Evolutionary conservation across 352 stramenopile species (phyloP).

Genomic region (Globisporangium abappressorium): DNA sequence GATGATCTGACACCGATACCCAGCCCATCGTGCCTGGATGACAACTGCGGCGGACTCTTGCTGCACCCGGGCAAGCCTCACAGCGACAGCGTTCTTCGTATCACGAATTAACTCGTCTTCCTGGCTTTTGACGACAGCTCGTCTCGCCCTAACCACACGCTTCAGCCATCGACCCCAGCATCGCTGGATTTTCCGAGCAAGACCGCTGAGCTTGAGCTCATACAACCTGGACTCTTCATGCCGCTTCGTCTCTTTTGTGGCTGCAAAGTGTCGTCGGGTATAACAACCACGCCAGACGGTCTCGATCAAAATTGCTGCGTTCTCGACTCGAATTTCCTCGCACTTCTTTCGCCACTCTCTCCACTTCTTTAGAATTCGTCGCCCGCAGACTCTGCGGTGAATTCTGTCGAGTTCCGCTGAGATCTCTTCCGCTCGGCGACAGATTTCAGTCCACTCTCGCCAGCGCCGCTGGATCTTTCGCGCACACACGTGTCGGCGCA

Average conservation of each 20-base stretch:
- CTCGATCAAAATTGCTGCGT: conserved; percentile 14
- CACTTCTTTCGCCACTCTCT: conserved; percentile 5
- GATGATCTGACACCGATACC: conserved; percentile 12
- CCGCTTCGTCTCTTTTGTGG: conserved; percentile 1
- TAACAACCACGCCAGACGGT: conserved; percentile 15
- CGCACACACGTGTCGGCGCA: conserved; percentile 6
- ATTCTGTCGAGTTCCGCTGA: conserved; percentile 11
- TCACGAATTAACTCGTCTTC: conserved; percentile 34
- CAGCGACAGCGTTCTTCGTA: conserved; percentile 19
- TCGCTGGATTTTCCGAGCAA: conserved; percentile 16
- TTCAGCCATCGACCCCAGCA: conserved; percentile 34
- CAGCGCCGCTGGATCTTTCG: neutral
- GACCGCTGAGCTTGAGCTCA: conserved; percentile 9
- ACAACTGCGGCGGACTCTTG: conserved; percentile 12
- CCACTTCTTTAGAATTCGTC: conserved; percentile 16
- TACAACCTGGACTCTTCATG: conserved; percentile 7
- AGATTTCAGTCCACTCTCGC: conserved; percentile 1
- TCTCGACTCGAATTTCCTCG: conserved; percentile 5
- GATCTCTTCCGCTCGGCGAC: neutral
- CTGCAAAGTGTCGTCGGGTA: conserved; percentile 6
- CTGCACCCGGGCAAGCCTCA: neutral
- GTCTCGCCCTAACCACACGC: conserved; percentile 23
- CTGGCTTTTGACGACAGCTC: conserved; percentile 27
- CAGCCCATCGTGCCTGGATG: conserved; percentile 15
- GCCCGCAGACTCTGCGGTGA: conserved; percentile 10